These are phyloP conservation scores for Pholiota molesta DNA, from an alignment of 768 basidiomycete species.

Conservation along the genomic window DNA sequence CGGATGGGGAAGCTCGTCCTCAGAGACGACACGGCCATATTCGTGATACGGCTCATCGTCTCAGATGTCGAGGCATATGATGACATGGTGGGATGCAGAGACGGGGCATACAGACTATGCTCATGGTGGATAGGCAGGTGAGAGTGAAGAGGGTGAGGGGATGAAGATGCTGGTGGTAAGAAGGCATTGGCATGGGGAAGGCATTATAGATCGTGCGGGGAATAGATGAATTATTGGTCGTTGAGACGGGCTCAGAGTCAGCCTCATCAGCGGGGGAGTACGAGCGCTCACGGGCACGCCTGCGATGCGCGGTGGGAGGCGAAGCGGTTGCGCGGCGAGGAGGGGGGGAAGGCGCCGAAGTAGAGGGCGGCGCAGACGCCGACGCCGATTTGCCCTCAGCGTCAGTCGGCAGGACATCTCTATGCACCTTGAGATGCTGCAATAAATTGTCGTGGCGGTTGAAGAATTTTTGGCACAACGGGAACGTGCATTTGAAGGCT, in stretches of 20 bases:
- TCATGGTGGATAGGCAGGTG: neutral
- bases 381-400: neutral
- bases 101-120: neutral
- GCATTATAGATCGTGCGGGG: slow-evolving; percentile 32
- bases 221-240: slow-evolving; percentile 9
- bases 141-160: neutral
- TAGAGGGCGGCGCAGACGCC: slow-evolving; percentile 3
- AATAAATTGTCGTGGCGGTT: slow-evolving; percentile 81
- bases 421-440: slow-evolving; percentile 78
- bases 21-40: slow-evolving; percentile 48
- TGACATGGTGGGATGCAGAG: slow-evolving; percentile 3
- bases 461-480: slow-evolving; percentile 71
- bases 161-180: slow-evolving; percentile 9
- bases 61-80: slow-evolving; percentile 20
- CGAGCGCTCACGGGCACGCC: slow-evolving; percentile 17
- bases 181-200: slow-evolving; percentile 19
- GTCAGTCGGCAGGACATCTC: slow-evolving; percentile 29
- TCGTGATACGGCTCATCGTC: slow-evolving; percentile 34
- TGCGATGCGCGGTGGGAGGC: slow-evolving; percentile 17
- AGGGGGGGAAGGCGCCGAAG: slow-evolving; percentile 10
- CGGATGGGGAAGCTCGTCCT: slow-evolving; percentile 42
- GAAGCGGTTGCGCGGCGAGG: slow-evolving; percentile 8
- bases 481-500: slow-evolving; percentile 77
- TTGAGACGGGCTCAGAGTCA: slow-evolving; percentile 13
- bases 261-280: slow-evolving; percentile 23